Percentiles rank a stretch among this genome's conserved stretches.
Evolutionary conservation across 2,329 filamentous ascomycete species (phyloP).

Genomic region (Ustilaginoidea virens): DNA sequence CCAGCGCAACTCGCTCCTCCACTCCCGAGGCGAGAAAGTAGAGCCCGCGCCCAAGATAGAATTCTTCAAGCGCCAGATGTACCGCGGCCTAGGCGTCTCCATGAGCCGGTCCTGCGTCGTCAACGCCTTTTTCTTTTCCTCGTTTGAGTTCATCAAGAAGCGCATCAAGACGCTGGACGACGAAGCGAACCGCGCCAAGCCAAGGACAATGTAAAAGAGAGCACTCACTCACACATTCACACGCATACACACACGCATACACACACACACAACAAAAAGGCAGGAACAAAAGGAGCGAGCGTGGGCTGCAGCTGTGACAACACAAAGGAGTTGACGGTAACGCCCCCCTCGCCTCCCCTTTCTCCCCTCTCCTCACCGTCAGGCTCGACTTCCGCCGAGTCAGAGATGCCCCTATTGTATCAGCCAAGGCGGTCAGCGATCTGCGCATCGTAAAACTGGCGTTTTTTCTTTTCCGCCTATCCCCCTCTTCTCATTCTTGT

Average conservation of each 20-base stretch:
- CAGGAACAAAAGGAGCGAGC: too few relatives aligned
- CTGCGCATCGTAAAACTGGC: conserved; percentile 4
- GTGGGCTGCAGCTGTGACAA: too few relatives aligned
- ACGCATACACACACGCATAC: too few relatives aligned
- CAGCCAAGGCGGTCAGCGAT: too few relatives aligned
- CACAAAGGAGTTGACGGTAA: too few relatives aligned
- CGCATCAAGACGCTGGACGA: conserved; percentile 37
- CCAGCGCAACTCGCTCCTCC: conserved; percentile 64
- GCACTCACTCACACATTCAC: neutral
- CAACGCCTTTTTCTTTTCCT: conserved; percentile 82
- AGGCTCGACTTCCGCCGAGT: too few relatives aligned
- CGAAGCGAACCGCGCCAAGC: conserved; percentile 7
- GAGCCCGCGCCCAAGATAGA: conserved; percentile 56
- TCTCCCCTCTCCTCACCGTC: too few relatives aligned
- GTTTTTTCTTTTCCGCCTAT: conserved; percentile 1
- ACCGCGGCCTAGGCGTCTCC: conserved; percentile 68
- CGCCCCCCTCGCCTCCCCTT: too few relatives aligned
- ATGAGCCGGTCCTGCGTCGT: conserved; percentile 71
- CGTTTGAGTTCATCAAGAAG: conserved; percentile 72
- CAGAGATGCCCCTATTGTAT: too few relatives aligned
- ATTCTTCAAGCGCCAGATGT: conserved; percentile 66
- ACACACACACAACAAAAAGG: too few relatives aligned
- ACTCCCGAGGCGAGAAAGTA: conserved; percentile 47
- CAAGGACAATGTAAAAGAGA: conserved; percentile 6
- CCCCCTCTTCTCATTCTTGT: neutral